Percentiles rank a stretch among this genome's conserved stretches.
phyloP scores from a whole-genome alignment of 805 yeast genomes.

The Wickerhamiella nectarea region DNA sequence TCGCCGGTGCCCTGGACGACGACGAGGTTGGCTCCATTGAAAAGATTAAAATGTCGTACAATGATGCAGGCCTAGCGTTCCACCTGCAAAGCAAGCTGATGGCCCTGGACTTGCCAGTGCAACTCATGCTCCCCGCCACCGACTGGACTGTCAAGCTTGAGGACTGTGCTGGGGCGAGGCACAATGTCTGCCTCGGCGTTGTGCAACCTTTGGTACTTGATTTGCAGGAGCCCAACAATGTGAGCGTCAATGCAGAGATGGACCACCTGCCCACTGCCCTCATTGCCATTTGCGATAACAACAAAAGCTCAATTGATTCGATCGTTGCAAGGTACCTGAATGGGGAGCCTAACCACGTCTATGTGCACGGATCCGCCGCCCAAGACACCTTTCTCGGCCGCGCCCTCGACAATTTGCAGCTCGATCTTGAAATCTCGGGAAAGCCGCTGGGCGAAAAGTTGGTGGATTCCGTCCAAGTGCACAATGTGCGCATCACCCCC shows the following conservation, averaged over 20 bases:
- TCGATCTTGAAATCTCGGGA: constrained; percentile 17
- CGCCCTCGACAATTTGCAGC: constrained; percentile 10
- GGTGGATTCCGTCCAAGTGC: constrained; percentile 20
- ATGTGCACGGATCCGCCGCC: constrained; percentile 15
- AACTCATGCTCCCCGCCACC: constrained; percentile 18
- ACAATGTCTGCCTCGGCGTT: constrained; percentile 14
- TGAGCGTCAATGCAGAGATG: constrained; percentile 14
- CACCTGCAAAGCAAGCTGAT: neutral
- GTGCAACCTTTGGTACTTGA: constrained; percentile 11
- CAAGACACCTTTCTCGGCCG: constrained; percentile 14
- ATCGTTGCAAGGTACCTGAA: constrained; percentile 19
- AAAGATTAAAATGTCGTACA: neutral
- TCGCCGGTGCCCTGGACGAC: neutral
- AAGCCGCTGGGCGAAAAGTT: constrained; percentile 20
- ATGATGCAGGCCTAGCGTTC: neutral
- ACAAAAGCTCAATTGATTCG: constrained; percentile 21
- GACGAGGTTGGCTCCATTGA: neutral
- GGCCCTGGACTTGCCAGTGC: neutral
- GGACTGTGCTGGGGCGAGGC: constrained; percentile 18
- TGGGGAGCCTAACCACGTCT: constrained; percentile 18
- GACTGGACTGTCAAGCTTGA: constrained; percentile 22
- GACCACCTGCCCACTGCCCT: constrained; percentile 17
- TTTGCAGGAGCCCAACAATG: constrained; percentile 6
- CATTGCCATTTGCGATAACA: constrained; percentile 16
- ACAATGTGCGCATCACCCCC: constrained; percentile 15